Conservation (phyloP, 1,284 basidiomycete genomes). For the Puccinia coronata region DNA sequence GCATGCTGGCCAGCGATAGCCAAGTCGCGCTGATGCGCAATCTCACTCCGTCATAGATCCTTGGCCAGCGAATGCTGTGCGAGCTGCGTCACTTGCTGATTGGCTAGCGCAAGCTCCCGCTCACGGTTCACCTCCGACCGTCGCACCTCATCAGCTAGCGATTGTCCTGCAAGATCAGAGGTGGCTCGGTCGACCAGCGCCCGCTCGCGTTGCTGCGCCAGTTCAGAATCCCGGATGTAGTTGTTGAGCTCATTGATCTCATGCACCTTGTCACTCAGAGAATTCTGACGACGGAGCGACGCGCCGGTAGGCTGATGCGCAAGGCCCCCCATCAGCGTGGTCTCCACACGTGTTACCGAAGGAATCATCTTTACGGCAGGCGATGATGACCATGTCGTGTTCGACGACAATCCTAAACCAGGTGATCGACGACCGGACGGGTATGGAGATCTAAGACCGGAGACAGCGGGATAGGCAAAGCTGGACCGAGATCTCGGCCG, state of each 20-base stretch:
- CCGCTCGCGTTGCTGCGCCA: conserved; percentile 9
- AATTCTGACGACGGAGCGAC: neutral
- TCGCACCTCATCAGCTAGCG: neutral
- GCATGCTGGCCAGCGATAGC: neutral
- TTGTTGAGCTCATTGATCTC: conserved; percentile 12
- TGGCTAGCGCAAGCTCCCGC: neutral
- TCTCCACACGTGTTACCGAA: neutral
- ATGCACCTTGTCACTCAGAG: conserved; percentile 17
- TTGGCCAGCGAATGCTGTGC: neutral
- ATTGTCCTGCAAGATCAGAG: neutral
- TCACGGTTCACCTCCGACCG: neutral
- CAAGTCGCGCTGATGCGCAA: neutral
- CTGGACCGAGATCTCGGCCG: neutral
- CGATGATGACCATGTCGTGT: neutral
- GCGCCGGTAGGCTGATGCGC: neutral
- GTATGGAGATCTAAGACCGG: conserved; percentile 16
- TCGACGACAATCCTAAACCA: neutral
- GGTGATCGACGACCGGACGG: conserved; percentile 5
- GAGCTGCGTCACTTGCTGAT: conserved; percentile 11
- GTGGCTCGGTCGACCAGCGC: neutral
- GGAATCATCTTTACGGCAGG: neutral
- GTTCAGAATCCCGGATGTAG: conserved; percentile 20
- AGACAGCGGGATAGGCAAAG: neutral
- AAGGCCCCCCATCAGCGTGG: neutral
- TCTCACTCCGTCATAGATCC: neutral